Base-by-base conservation (phyloP, 805 yeast genomes). In the Wickerhamomyces canadensis region DNA sequence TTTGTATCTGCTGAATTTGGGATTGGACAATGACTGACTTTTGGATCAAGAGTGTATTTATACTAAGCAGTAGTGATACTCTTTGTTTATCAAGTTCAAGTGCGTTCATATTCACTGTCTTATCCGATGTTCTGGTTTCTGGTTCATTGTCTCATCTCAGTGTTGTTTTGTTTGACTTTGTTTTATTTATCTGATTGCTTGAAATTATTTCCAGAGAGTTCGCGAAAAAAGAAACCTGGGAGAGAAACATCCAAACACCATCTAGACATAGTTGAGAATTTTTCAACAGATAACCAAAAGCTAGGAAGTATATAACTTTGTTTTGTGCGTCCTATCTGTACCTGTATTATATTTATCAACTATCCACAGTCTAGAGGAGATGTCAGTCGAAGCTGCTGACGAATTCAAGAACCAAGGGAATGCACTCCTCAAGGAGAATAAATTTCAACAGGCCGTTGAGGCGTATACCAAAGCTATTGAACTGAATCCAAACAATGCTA, bases 391-490 rank as follows among this genome's bases (percentile, higher is more conserved):
- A 9, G 48, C 59, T 35, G 81, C 88, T 1, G 51, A 72, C 6
- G 64, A 62, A 41, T 61, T 65, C 27, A 89, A 88, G 57, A 72
- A 74, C 39, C 68, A 72, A 45, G 98, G 98, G 9, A 91, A 91
- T 52, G 68, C 63, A 2, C 75, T 71, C 33, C 71, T 91, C 49
- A 85, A 85, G 58, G 65, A 68, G 16, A 82, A 86, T 27, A 66
- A 78, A 45, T 80, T 65, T 47, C 68, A 67, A 5, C 67, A 68
- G 24, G 96, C 97, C 7, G 64, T 80, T n/a, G 78, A 72, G 10
- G 56, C 68, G 4, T 91, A 93, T 59, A 73, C 91, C 1, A 57
- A 70, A 43, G 97, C 96, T 8, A 82, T 91, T 25, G 80, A 70
- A 21, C 46, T 81, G 12, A 81, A 81, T 47, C 58, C 70, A 11